These are phyloP conservation scores for Suillus fuscotomentosus DNA, from an alignment of 768 basidiomycete species.

Conservation along the genomic window DNA sequence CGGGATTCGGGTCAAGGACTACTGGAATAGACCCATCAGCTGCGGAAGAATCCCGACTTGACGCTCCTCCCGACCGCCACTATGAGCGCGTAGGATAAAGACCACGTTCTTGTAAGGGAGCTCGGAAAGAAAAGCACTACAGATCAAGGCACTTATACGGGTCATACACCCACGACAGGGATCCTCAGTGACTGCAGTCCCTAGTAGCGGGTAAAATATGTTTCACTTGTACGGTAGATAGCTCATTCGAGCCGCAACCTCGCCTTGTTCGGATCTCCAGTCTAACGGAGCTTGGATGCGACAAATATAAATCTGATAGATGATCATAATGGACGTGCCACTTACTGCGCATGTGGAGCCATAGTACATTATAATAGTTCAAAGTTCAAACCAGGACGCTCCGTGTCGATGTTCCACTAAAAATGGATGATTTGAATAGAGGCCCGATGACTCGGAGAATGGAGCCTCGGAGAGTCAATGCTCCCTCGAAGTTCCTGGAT, in stretches of 20 bases:
- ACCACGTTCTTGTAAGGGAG: not conserved
- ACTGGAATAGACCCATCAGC: not conserved
- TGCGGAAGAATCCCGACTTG: not conserved
- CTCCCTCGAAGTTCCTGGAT: not conserved
- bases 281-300: not conserved
- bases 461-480: too few species aligned
- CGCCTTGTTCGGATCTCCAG: not conserved
- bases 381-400: too few species aligned
- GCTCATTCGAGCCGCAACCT: not conserved
- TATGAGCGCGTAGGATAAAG: not conserved
- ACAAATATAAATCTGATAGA: not conserved
- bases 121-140: not conserved
- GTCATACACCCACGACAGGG: not conserved
- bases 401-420: not conserved
- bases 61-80: not conserved
- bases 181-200: too few species aligned
- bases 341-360: not conserved
- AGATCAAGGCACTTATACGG: not conserved
- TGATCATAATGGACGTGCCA: not conserved
- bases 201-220: not conserved
- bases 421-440: not conserved
- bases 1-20: not conserved
- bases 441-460: too few species aligned
- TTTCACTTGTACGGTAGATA: not conserved
- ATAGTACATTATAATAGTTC: too few species aligned